Evolutionary conservation across 2,329 filamentous ascomycete species (phyloP).

Genomic region (Anisogramma anomala): DNA sequence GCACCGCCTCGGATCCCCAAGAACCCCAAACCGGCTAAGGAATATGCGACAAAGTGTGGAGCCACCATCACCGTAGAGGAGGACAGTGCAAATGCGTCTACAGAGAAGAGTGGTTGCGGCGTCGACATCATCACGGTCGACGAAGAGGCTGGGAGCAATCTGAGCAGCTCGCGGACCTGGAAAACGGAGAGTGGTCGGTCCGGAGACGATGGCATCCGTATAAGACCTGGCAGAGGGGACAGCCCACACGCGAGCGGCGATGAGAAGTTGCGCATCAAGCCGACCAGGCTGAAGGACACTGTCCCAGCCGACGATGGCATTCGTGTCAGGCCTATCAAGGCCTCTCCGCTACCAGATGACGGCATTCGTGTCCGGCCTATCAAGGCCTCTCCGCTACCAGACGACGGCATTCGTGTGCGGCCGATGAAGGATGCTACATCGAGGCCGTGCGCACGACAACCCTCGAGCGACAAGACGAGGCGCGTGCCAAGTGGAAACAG

Average conservation of each 20-base stretch:
- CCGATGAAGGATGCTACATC: conserved; percentile 21
- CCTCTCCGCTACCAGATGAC: conserved; percentile 22
- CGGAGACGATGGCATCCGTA: conserved; percentile 29
- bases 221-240: conserved; percentile 21
- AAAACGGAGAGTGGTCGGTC: conserved; percentile 1
- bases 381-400: conserved; percentile 19
- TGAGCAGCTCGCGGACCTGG: conserved; percentile 6
- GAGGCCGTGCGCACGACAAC: conserved; percentile 20
- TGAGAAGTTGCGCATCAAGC: conserved; percentile 28
- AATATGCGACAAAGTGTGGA: conserved; percentile 20
- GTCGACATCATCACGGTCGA: conserved; percentile 16
- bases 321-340: conserved; percentile 20
- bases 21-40: conserved; percentile 13
- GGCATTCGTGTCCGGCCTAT: conserved; percentile 25
- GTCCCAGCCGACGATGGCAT: conserved; percentile 23
- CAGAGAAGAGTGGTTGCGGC: conserved; percentile 9
- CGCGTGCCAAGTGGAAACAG: conserved; percentile 18
- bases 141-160: conserved; percentile 5
- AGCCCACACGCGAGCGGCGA: conserved; percentile 18
- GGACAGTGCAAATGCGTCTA: conserved; percentile 16
- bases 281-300: conserved; percentile 23
- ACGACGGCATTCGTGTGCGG: conserved; percentile 27
- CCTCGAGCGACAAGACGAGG: conserved; percentile 17
- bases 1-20: conserved; percentile 25
- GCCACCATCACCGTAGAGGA: conserved; percentile 27